A percentile compares a stretch with the other conserved stretches of the same genome.
phyloP scores from a whole-genome alignment of 352 stramenopile species.

The Pythium oligandrum region DNA sequence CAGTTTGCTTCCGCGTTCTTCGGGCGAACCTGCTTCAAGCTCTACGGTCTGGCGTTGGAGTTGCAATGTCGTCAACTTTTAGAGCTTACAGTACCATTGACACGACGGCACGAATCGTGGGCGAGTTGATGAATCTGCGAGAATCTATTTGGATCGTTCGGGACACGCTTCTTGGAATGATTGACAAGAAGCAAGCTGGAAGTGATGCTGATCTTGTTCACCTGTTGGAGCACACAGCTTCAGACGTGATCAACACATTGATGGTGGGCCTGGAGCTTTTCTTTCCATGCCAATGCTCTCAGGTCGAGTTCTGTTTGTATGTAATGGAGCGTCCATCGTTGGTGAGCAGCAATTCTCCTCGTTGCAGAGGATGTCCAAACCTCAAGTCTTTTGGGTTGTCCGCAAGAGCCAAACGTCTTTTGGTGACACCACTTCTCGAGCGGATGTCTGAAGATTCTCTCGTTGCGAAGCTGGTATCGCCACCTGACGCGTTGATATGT shows the following conservation, averaged over 20 bases:
- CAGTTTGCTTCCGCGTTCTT: constrained; percentile 63
- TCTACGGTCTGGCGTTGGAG: constrained; percentile 48
- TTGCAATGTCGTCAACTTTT: constrained; percentile 16
- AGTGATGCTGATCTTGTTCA: neutral
- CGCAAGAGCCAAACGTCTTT: constrained; percentile 24
- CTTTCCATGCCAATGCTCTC: constrained; percentile 71
- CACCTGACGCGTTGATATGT: too few species aligned
- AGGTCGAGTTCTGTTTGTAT: constrained; percentile 55
- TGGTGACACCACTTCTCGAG: constrained; percentile 56
- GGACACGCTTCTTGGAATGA: neutral
- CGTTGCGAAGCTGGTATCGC: constrained; percentile 11
- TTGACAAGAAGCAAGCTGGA: constrained; percentile 1
- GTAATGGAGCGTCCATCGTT: constrained; percentile 8
- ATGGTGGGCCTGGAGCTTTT: constrained; percentile 87
- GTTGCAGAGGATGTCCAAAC: too few species aligned
- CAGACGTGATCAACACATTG: constrained; percentile 49
- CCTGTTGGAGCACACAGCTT: neutral
- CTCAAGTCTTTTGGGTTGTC: constrained; percentile 1
- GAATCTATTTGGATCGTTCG: neutral
- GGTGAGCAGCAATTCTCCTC: too few species aligned
- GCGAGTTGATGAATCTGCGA: constrained; percentile 1
- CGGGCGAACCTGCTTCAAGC: constrained; percentile 74
- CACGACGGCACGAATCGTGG: neutral
- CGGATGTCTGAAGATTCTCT: constrained; percentile 64
- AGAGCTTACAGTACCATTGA: neutral